Evolutionary conservation across 805 yeast genomes (phyloP).

Genomic region (Sugiyamaella smithiae): DNA sequence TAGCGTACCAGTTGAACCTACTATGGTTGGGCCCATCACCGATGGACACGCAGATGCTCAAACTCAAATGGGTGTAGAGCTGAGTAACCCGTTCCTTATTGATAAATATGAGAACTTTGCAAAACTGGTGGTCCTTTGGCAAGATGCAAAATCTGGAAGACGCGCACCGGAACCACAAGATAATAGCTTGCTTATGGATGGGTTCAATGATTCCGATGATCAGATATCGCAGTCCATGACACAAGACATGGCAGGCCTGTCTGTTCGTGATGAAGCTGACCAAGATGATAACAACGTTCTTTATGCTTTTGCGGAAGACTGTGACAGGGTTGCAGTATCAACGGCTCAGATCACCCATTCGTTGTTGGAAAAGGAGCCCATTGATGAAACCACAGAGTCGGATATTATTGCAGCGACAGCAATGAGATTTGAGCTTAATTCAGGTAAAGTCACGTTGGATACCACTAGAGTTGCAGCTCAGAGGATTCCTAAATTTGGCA

Average conservation of each 20-base stretch:
- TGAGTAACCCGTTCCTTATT: slow-evolving; percentile 36
- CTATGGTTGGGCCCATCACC: not conserved
- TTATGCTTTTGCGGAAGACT: slow-evolving; percentile 3
- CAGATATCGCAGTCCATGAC: not conserved
- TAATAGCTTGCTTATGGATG: not conserved
- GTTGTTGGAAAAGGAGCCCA: slow-evolving; percentile 8
- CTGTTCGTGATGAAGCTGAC: not conserved
- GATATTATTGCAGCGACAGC: slow-evolving; percentile 5
- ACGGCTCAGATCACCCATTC: not conserved
- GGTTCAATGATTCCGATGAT: not conserved
- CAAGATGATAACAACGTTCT: not conserved
- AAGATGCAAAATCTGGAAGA: not conserved
- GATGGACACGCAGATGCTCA: slow-evolving; percentile 11
- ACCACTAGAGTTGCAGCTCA: slow-evolving; percentile 5
- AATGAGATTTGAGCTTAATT: slow-evolving; percentile 9
- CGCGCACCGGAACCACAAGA: not conserved
- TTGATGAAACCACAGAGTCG: slow-evolving; percentile 8
- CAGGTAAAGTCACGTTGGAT: slow-evolving; percentile 11
- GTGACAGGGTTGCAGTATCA: not conserved
- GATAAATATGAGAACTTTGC: slow-evolving; percentile 34
- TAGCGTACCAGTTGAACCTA: slow-evolving; percentile 10
- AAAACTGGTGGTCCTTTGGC: slow-evolving; percentile 31
- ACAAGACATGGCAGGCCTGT: not conserved
- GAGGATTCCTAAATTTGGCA: not conserved
- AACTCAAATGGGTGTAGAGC: slow-evolving; percentile 27